Evolutionary conservation across 805 yeast species (phyloP).

Genomic region (Phaffomyces antillensis): DNA sequence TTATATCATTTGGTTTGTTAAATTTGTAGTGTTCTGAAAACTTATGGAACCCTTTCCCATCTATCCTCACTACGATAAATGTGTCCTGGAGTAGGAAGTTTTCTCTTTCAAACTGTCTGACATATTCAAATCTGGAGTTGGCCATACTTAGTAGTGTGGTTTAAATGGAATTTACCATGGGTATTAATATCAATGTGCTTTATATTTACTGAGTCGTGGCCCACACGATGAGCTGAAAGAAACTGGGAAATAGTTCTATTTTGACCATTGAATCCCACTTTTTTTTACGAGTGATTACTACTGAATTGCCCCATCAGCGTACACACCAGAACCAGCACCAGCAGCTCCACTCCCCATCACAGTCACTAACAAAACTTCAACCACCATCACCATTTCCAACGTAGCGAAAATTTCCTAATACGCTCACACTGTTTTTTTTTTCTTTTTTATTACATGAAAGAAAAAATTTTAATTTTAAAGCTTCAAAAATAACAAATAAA

Average conservation of each 20-base stretch:
- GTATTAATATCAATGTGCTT: not conserved
- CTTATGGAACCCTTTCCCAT: constrained; percentile 91
- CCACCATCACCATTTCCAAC: not conserved
- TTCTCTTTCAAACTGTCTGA: constrained; percentile 71
- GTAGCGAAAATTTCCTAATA: not conserved
- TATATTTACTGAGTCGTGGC: constrained; percentile 4
- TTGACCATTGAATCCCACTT: too few species aligned
- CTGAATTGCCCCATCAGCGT: too few species aligned
- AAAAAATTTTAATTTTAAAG: not conserved
- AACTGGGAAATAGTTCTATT: not conserved
- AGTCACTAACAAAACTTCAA: too few species aligned
- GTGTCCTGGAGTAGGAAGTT: constrained; percentile 69
- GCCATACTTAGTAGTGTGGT: constrained; percentile 45
- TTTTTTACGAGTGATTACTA: too few species aligned
- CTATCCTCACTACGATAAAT: constrained; percentile 77
- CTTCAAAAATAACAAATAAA: not conserved
- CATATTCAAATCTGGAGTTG: constrained; percentile 83
- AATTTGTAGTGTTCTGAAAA: constrained; percentile 70
- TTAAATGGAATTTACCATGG: not conserved
- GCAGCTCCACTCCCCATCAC: too few species aligned
- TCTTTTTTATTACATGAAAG: not conserved
- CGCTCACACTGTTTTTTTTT: not conserved
- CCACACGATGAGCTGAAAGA: constrained; percentile 7
- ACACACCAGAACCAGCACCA: too few species aligned
- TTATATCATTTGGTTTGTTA: constrained; percentile 77